Evolutionary conservation across 2,329 filamentous ascomycete species (phyloP).

Genomic region (Venturia asperata): DNA sequence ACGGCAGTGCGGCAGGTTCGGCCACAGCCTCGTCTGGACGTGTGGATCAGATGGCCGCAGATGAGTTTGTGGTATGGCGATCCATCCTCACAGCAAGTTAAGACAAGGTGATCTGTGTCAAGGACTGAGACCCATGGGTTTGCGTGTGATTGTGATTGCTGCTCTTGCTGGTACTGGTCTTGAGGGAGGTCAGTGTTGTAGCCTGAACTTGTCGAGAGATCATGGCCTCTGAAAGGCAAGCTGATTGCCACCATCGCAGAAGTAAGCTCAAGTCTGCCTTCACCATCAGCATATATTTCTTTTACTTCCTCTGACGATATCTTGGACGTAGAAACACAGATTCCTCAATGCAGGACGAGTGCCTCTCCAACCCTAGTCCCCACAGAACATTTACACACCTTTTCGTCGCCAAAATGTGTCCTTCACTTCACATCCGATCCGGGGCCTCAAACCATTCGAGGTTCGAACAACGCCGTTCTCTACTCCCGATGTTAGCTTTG

Average conservation of each 20-base stretch:
- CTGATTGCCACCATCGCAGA: not conserved
- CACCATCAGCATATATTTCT: not conserved
- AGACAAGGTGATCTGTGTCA: not conserved
- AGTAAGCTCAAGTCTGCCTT: not conserved
- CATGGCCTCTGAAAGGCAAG: not conserved
- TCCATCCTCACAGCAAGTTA: not conserved
- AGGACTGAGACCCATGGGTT: not conserved
- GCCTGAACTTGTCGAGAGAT: not conserved
- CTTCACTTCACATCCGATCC: not conserved
- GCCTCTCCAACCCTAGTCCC: not conserved
- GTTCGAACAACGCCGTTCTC: not conserved
- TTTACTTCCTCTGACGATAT: not conserved
- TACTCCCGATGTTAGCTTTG: not conserved
- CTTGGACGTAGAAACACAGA: not conserved
- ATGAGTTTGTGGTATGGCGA: conserved; percentile 6
- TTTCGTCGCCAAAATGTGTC: not conserved
- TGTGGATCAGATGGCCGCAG: not conserved
- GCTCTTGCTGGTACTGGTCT: not conserved
- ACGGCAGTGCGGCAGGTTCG: not conserved
- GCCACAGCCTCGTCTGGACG: not conserved
- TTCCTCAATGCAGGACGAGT: not conserved
- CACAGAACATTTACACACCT: not conserved
- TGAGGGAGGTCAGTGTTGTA: not conserved
- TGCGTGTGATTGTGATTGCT: not conserved
- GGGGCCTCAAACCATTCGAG: not conserved